Conservation (phyloP, 805 yeast genomes). For the Yarrowia porcina region DNA sequence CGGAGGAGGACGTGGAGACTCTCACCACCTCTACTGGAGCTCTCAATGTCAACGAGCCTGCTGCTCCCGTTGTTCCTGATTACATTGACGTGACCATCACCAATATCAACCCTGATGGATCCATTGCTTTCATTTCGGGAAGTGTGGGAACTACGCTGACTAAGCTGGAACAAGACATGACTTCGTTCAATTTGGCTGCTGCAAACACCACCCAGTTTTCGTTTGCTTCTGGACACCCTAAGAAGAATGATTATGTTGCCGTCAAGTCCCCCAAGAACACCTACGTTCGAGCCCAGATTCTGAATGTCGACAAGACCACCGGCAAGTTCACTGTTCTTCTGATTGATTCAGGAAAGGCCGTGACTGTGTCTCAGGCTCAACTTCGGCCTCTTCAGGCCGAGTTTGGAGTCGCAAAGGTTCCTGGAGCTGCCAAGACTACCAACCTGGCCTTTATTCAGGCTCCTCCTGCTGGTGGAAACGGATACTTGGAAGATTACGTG, state of each 20-base stretch:
- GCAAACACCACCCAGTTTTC: slow-evolving; percentile 35
- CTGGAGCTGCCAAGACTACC: slow-evolving; percentile 57
- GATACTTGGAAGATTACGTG: slow-evolving; percentile 54
- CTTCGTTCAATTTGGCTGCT: slow-evolving; percentile 36
- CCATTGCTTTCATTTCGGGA: slow-evolving; percentile 32
- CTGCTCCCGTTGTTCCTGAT: slow-evolving; percentile 30
- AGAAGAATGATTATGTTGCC: slow-evolving; percentile 50
- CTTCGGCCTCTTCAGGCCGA: slow-evolving; percentile 48
- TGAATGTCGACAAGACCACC: slow-evolving; percentile 45
- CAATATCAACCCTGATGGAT: slow-evolving; percentile 35
- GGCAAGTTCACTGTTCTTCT: slow-evolving; percentile 51
- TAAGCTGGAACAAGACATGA: slow-evolving; percentile 33
- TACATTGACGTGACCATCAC: slow-evolving; percentile 41
- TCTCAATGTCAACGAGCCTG: slow-evolving; percentile 27
- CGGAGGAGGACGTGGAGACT: slow-evolving; percentile 28
- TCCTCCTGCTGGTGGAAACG: slow-evolving; percentile 57
- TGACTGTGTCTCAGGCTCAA: slow-evolving; percentile 44
- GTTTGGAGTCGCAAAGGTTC: slow-evolving; percentile 42
- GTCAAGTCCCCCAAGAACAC: slow-evolving; percentile 54
- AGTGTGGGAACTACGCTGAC: slow-evolving; percentile 29
- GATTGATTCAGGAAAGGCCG: slow-evolving; percentile 59
- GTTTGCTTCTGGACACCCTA: slow-evolving; percentile 40
- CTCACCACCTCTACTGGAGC: slow-evolving; percentile 9
- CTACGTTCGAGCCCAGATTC: slow-evolving; percentile 57
- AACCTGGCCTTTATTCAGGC: slow-evolving; percentile 51